Conservation (phyloP, 495 filamentous ascomycete genomes). For the Penicillium longicatenatum region DNA sequence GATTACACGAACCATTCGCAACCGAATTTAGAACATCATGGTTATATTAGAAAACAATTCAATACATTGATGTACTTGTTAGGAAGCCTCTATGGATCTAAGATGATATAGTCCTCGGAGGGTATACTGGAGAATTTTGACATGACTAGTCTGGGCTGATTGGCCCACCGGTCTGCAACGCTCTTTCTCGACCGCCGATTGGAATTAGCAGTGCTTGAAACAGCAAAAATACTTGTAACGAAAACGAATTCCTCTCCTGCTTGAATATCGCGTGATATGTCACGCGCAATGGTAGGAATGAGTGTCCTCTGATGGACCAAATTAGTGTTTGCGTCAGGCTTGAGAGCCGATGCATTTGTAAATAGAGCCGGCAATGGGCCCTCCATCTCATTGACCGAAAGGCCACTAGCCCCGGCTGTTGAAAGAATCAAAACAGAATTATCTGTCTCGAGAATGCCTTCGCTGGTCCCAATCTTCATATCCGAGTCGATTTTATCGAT, state of each 20-base stretch:
- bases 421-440: conserved; percentile 11
- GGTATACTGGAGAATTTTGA: neutral
- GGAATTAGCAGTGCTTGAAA: conserved; percentile 8
- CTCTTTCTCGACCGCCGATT: neutral
- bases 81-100: too few species aligned
- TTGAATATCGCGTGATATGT: conserved; percentile 2
- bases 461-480: neutral
- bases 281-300: conserved; percentile 9
- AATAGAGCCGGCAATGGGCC: neutral
- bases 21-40: too few species aligned
- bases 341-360: neutral
- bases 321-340: conserved; percentile 19
- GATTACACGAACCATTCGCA: too few species aligned
- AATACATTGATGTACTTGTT: too few species aligned
- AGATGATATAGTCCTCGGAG: too few species aligned
- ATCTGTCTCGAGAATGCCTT: conserved; percentile 1
- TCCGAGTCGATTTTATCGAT: neutral
- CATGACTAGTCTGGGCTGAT: neutral
- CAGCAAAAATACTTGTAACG: conserved; percentile 11
- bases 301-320: conserved; percentile 9
- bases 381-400: neutral
- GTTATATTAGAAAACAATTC: too few species aligned
- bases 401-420: conserved; percentile 5
- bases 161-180: conserved; percentile 13
- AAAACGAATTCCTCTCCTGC: conserved; percentile 4